These are phyloP conservation scores for Solanum phureja DNA, from an alignment of 257 asterid genomes.

Conservation along the genomic window DNA sequence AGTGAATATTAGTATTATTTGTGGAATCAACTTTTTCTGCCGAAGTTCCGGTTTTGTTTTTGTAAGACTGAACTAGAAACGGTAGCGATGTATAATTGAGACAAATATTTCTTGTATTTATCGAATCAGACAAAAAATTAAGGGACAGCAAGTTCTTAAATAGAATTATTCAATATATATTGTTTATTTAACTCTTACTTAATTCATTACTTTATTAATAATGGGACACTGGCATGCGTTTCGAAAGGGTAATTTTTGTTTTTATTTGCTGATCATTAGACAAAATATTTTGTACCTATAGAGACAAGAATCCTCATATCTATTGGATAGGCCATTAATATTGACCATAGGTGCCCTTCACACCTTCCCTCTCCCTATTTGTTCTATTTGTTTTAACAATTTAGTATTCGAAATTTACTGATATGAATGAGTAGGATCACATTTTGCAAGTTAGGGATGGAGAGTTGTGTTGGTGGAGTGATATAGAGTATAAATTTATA, in stretches of 20 bases:
- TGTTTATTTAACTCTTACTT: neutral
- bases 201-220: constrained; percentile 11
- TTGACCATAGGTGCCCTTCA: neutral
- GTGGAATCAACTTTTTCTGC: neutral
- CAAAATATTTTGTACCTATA: neutral
- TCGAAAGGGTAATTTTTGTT: neutral
- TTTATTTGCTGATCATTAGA: neutral
- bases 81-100: neutral
- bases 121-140: neutral
- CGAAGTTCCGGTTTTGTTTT: neutral
- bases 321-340: neutral
- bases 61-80: neutral
- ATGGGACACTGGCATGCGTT: constrained; percentile 16
- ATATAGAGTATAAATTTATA: too few relatives aligned
- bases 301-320: neutral
- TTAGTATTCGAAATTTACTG: neutral
- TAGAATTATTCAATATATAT: neutral
- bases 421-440: too few relatives aligned
- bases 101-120: neutral
- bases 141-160: neutral
- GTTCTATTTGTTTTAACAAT: neutral
- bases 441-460: too few relatives aligned
- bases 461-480: neutral
- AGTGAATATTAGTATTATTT: neutral
- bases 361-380: neutral